Evolutionary conservation across 495 filamentous ascomycete species (phyloP).

Genomic region (Penicillium simplicissimum): DNA sequence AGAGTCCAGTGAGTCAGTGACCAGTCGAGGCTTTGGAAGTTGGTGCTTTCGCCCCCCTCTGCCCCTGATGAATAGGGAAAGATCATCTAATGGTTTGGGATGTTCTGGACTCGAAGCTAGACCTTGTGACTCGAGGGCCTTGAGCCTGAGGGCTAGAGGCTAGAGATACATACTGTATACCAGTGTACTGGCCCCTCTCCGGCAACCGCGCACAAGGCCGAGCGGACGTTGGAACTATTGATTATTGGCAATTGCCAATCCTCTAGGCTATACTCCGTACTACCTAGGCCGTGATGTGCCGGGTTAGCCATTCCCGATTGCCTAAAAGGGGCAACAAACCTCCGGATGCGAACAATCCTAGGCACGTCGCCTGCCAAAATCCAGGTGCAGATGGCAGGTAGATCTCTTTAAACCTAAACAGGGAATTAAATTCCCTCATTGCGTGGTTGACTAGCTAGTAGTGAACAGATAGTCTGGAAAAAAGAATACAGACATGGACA

Average conservation of each 20-base stretch:
- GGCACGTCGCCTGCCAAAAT: not conserved
- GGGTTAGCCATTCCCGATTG: not conserved
- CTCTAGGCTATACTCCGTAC: not conserved
- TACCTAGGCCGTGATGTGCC: not conserved
- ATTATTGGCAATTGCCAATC: not conserved
- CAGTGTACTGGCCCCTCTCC: constrained; percentile 1
- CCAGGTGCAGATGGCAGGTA: not conserved
- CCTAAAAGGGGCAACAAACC: constrained; percentile 8
- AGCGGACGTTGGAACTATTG: constrained; percentile 16
- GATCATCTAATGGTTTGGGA: constrained; percentile 4
- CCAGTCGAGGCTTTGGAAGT: not conserved
- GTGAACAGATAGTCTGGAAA: not conserved
- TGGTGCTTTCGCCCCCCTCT: not conserved
- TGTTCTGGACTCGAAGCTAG: constrained; percentile 8
- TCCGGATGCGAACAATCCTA: not conserved
- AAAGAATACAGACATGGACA: not conserved
- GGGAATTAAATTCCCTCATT: not conserved
- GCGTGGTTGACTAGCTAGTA: not conserved
- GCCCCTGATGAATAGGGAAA: not conserved
- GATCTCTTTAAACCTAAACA: not conserved
- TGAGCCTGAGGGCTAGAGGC: too few species aligned
- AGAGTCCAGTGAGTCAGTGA: not conserved
- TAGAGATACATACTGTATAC: too few species aligned
- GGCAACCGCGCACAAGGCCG: not conserved
- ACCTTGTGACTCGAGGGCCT: too few species aligned